Evolutionary conservation across 495 filamentous ascomycete genomes (phyloP), one percentile per base, ranked within the genome.

Genomic region (Neurospora africana): DNA sequence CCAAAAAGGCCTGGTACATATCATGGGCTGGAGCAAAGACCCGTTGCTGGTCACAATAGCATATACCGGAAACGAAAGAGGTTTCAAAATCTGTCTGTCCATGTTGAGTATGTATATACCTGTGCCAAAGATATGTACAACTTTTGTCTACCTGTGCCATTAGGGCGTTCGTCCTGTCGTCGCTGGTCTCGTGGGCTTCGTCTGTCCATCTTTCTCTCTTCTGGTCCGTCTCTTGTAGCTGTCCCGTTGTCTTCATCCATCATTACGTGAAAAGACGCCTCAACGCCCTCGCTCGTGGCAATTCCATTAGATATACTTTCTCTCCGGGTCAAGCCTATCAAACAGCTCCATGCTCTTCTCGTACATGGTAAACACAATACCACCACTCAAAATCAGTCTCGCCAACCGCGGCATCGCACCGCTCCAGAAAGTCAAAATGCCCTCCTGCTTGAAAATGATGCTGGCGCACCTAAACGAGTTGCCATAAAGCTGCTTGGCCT

Each of bases 301-400:
- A 10, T 5, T 4, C 68, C 70, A 13, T 79, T 84, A 95, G 72
- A 98, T 88, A 79, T 97, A 98, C 79, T 87, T 90, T 74, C 90
- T 87, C 76, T 97, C 87, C 15, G 95, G 96, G 80, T 99, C 95
- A 30, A 93, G 41, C 72, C 80, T 83, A 78, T 95, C 91, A 81
- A 99, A 86, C 68, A 91, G 76, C 71, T 98, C 96, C 83, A 99
- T 98, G 47, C 91, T 91, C 86, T 98, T 98, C 83, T 99, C 95
- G 80, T 99, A 98, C 94, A 98, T 97, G 5, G 96, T 94, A 79
- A 99, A 99, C 69, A 99, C 96, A 78, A 99, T 97, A 23, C 95
- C 95, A 69, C 95, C 95, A 78, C 93, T 97, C 84, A 94, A 70
- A 73, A 97, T 92, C 73, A 99, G 79, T 71, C 95, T 84, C 23